Evolutionary conservation across 2,329 filamentous ascomycete genomes (phyloP), one percentile per base, ranked within the genome.

Genomic region (Fusarium phyllophilum): DNA sequence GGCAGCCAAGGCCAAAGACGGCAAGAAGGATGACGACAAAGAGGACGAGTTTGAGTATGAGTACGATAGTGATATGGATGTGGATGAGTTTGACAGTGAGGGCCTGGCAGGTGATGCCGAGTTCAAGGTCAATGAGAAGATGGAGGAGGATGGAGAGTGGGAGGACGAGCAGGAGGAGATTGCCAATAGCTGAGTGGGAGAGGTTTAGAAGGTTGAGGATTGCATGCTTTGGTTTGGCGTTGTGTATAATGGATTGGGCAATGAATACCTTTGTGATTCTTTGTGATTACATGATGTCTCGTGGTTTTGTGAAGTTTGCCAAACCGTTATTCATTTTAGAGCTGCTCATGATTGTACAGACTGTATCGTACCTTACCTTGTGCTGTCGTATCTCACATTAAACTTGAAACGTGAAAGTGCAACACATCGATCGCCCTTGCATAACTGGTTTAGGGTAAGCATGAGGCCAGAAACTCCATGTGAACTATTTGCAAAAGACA

Each of bases 21-120:
- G 85, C 73, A 81, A 79, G 8, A 84, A 85, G 61, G 78, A 78
- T 9, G 78, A 79, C 10, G 78, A 81, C 49, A 82, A 83, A 11
- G 81, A 83, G 8, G 82, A 86, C 34, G 83, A 83, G 41, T 85
- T 85, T 39, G 83, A 84, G 56, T 81, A 86, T 41, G 83, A 84
- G 51, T 81, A 86, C 75, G 85, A 87, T 51, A 83, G 80, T 51
- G 82, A 84, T 45, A 80, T 85, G 83, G 84, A 85, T 36, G 81
- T 85, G 41, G 85, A 88, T 10, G 85, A 84, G 7, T 85, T 88
- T 63, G 88, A 87, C 71, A 88, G 85, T 68, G 87, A 86, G 75
- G 87, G 83, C 17, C 79, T 85, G 73, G 87, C 79, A 48, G 88
- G 85, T 41, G 88, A 84, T 78, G 86, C 80, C 52, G 88, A 85